phyloP scores from a whole-genome alignment of 805 yeast species.

The Lipomyces mesembrius region DNA sequence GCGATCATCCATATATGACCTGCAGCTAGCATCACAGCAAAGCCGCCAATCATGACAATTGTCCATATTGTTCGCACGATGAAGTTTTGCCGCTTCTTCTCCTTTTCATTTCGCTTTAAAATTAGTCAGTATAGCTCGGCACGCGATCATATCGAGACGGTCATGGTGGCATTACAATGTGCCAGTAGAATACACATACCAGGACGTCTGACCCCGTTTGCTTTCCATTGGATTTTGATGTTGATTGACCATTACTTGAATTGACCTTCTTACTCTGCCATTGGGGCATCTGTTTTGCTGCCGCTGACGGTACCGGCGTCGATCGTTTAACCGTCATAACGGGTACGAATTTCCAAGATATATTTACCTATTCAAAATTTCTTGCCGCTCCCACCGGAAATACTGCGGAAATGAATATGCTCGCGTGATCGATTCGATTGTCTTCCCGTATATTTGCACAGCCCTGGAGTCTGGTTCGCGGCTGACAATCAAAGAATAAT shows the following conservation, averaged over 20 bases:
- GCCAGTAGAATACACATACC: not conserved
- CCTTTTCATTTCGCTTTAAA: constrained; percentile 50
- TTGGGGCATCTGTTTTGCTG: not conserved
- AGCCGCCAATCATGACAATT: constrained; percentile 79
- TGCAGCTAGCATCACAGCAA: constrained; percentile 69
- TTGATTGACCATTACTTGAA: not conserved
- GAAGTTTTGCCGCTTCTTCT: constrained; percentile 79
- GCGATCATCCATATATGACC: constrained; percentile 85
- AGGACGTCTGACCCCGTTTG: not conserved
- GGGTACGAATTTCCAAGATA: not conserved
- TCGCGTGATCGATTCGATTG: not conserved
- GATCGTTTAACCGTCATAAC: not conserved
- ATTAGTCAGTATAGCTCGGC: not conserved
- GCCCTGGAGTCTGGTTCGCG: too few relatives aligned
- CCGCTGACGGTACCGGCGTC: not conserved
- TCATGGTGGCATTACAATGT: too few relatives aligned
- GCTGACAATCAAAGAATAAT: too few relatives aligned
- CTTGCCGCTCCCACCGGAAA: not conserved
- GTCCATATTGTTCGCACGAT: constrained; percentile 92
- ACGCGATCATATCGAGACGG: too few relatives aligned
- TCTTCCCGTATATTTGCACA: too few relatives aligned
- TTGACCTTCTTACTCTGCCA: not conserved
- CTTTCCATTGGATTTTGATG: not conserved
- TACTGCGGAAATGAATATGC: not conserved
- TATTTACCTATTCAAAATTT: not conserved